These are phyloP conservation scores for Chlamydomonas applanata DNA, from an alignment of 139 green algal genomes.

Conservation along the genomic window DNA sequence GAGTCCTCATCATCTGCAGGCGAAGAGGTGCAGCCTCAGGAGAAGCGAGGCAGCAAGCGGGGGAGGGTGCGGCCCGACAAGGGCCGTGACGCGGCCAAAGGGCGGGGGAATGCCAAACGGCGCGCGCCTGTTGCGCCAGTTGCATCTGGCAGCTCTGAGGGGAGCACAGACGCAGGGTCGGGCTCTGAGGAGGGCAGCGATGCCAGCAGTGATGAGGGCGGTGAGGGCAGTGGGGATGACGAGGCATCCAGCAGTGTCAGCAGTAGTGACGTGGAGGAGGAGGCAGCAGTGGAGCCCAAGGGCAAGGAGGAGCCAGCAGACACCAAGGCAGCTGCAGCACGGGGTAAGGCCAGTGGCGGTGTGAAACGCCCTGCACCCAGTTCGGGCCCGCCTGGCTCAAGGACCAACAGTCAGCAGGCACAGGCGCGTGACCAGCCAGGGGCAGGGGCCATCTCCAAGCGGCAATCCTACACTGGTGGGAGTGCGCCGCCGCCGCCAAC, in stretches of 20 bases:
- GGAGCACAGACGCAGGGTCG: neutral
- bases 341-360: no score
- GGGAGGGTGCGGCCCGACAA: neutral
- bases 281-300: neutral
- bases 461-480: neutral
- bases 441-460: no score
- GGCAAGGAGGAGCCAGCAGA: neutral
- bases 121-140: no score
- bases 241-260: neutral
- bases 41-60: neutral
- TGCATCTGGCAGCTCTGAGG: no score
- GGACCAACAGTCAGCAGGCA: no score
- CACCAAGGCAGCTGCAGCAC: no score
- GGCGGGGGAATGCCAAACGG: no score
- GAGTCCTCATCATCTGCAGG: neutral
- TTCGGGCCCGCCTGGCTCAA: no score
- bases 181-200: neutral
- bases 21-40: neutral
- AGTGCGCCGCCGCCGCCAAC: neutral
- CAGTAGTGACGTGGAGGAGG: conserved; percentile 2
- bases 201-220: no score
- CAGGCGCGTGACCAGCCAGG: no score
- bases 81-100: neutral
- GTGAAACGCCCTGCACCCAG: no score
- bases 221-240: neutral